phyloP scores from a whole-genome alignment of 179 eudicot genomes.

The Actinidia chinensis region DNA sequence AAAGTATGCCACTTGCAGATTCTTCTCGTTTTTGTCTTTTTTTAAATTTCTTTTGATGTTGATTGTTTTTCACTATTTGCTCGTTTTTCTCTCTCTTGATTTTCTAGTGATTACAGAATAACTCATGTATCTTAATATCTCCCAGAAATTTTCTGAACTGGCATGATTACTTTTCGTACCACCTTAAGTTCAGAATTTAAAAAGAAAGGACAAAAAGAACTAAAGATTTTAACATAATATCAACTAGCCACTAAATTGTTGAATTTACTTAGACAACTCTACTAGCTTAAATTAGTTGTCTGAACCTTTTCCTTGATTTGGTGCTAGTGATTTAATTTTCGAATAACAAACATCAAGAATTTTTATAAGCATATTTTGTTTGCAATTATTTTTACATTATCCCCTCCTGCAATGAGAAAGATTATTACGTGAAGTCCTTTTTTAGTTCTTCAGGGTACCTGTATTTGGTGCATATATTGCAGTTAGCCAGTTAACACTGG shows the following conservation, averaged over 20 bases:
- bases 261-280: not conserved
- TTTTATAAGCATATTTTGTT: no score
- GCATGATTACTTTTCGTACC: not conserved
- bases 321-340: no score
- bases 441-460: no score
- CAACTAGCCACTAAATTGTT: not conserved
- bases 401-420: no score
- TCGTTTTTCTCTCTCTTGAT: not conserved
- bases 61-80: not conserved
- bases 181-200: not conserved
- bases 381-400: no score
- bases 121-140: not conserved
- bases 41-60: not conserved
- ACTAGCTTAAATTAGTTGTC: no score
- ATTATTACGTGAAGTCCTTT: no score
- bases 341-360: no score
- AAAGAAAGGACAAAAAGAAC: not conserved
- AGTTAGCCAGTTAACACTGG: no score
- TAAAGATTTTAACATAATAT: not conserved
- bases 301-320: no score
- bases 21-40: not conserved
- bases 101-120: not conserved
- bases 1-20: slow-evolving; percentile 41
- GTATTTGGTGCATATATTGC: no score
- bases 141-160: not conserved